Percentiles rank a stretch among this genome's conserved stretches.
Evolutionary conservation across 495 filamentous ascomycete species (phyloP).

Genomic region (Pseudotulostoma volvatum): DNA sequence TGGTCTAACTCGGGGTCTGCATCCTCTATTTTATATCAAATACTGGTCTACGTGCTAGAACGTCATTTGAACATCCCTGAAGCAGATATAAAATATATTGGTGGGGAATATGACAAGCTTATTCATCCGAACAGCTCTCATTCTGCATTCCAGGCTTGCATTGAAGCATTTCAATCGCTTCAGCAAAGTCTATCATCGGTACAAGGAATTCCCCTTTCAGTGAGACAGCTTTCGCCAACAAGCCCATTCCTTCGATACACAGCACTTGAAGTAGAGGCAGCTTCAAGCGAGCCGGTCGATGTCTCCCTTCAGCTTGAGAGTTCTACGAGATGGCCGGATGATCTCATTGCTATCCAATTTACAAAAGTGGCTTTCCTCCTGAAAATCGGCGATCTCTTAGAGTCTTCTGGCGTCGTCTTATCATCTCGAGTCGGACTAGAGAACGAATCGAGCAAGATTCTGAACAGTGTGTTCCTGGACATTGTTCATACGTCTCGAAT

Average conservation of each 20-base stretch:
- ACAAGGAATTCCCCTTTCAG: constrained; percentile 62
- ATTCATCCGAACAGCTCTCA: constrained; percentile 21
- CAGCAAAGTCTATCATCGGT: constrained; percentile 57
- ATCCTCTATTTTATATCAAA: constrained; percentile 56
- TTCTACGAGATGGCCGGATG: constrained; percentile 86
- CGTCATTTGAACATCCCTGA: constrained; percentile 42
- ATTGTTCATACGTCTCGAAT: constrained; percentile 53
- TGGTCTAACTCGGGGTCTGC: constrained; percentile 52
- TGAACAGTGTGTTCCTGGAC: constrained; percentile 76
- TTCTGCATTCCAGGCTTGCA: constrained; percentile 37
- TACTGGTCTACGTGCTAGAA: constrained; percentile 54
- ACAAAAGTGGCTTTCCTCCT: constrained; percentile 86
- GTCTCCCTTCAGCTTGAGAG: constrained; percentile 82
- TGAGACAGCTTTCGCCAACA: constrained; percentile 59
- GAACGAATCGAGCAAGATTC: constrained; percentile 43
- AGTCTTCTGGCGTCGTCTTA: constrained; percentile 33
- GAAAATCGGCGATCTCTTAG: constrained; percentile 58
- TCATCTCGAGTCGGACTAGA: constrained; percentile 62
- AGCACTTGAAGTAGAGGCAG: constrained; percentile 32
- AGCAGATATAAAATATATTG: constrained; percentile 39
- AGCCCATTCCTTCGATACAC: constrained; percentile 58
- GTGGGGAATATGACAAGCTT: constrained; percentile 45
- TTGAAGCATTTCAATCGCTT: constrained; percentile 48
- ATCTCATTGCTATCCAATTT: constrained; percentile 73
- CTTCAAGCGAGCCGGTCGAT: constrained; percentile 35